Base-by-base conservation (phyloP, 345 rosid genomes). In the Durio zibethinus region DNA sequence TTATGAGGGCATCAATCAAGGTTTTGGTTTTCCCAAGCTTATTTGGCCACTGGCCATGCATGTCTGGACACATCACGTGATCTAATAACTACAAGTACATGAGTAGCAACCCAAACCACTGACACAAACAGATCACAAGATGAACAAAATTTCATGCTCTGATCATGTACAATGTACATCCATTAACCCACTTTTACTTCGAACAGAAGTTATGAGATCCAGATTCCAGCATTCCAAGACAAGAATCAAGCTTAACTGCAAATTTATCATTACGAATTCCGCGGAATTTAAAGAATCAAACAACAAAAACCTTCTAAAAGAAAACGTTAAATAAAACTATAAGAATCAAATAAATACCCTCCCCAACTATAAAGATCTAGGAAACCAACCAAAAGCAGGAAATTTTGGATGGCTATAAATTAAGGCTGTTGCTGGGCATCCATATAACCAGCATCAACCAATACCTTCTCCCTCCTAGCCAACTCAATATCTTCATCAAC, bases 381-480 rank as follows among this genome's bases (percentile, higher is more conserved):
- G 23, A 45, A 42, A 18, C 16, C 31, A 54, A 56, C 75, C 42
- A 72, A 36, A n/a, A n/a, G 67, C 6, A 62, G 68, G 29, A 75
- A 31, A 38, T 18, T 18, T 74, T 9, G 10, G n/a, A n/a, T n/a
- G n/a, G 6, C 5, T 14, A 1, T 68, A 43, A 20, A 74, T 79
- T 73, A 88, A 63, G 94, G 94, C 76, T 90, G 94, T 53, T 90
- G 94, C 83, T 90, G 94, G 18, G 94, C 87, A 83, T 89, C 92
- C 88, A 89, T 83, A 3, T 57, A 90, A 0, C 94, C 94, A 15
- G 94, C 94, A 89, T 90, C 94, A 20, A 90, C 93, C 48, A 90
- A 90, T 42, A 90, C 93, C 79, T 89, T 90, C 91, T 90, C 93
- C 65, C 94, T 87, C 78, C 88, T 90, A 14, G 93, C 94, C 60